Percentiles rank a stretch among this genome's conserved stretches.
Conservation (phyloP, 768 basidiomycete genomes). For the Trametes meyenii region DNA sequence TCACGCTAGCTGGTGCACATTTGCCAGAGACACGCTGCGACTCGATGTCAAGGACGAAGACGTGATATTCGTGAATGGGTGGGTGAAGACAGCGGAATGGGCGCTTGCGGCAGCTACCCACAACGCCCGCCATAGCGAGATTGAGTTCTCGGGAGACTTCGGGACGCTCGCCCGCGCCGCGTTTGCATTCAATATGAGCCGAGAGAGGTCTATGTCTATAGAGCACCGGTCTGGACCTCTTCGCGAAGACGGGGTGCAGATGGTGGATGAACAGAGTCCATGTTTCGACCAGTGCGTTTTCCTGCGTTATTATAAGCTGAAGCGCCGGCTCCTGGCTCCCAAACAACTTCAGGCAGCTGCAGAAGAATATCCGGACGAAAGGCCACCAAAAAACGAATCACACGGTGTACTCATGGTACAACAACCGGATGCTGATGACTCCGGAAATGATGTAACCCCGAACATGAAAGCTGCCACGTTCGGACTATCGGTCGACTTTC, state of each 20-base stretch:
- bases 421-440: no score
- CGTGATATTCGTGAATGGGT: conserved; percentile 21
- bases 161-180: not conserved
- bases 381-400: no score
- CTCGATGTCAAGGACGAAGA: conserved; percentile 7
- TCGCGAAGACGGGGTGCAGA: not conserved
- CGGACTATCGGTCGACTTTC: no score
- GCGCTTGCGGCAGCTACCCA: conserved; percentile 16
- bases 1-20: conserved; percentile 7
- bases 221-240: conserved; percentile 8
- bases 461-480: no score
- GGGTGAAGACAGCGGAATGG: conserved; percentile 23
- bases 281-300: conserved; percentile 25
- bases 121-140: not conserved
- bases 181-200: not conserved
- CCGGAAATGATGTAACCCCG: no score
- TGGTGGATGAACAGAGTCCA: not conserved
- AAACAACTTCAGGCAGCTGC: no score
- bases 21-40: conserved; percentile 5
- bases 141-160: conserved; percentile 1
- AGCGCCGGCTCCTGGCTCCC: no score
- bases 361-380: no score
- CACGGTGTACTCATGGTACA: no score
- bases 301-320: conserved; percentile 27
- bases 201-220: not conserved